These are phyloP conservation scores for Chytriomyces sp. DNA, from an alignment of 192 early-diverging fungal species.

Conservation along the genomic window DNA sequence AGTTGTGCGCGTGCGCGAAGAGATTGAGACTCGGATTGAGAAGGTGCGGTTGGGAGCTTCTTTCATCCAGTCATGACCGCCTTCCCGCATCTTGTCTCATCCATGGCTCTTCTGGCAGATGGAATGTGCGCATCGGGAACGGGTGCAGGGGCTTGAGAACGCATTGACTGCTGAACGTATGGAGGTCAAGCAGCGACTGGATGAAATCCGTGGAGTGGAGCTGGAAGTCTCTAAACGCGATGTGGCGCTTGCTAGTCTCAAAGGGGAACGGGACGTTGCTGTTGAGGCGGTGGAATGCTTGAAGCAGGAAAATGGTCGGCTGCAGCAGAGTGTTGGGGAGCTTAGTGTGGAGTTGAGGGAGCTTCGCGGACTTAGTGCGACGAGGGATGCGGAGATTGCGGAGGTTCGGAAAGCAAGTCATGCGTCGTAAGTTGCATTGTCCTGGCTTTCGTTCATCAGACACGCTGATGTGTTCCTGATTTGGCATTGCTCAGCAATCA, in stretches of 20 bases:
- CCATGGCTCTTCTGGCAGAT: too few relatives aligned
- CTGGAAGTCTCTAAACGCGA: background rate
- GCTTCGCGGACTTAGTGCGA: background rate
- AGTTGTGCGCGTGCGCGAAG: too few relatives aligned
- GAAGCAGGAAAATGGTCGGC: background rate
- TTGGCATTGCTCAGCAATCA: too few relatives aligned
- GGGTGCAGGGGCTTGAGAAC: too few relatives aligned
- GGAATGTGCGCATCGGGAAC: too few relatives aligned
- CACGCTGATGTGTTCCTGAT: background rate
- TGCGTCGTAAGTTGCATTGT: too few relatives aligned
- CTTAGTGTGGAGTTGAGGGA: background rate
- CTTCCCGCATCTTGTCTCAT: background rate
- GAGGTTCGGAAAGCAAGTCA: too few relatives aligned
- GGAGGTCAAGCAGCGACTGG: too few relatives aligned
- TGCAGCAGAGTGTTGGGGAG: background rate
- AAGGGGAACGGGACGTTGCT: background rate
- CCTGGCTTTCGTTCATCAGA: background rate
- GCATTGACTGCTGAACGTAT: too few relatives aligned
- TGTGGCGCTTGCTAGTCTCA: background rate
- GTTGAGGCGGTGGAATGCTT: background rate
- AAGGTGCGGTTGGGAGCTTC: too few relatives aligned
- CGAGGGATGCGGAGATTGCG: background rate
- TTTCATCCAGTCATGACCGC: background rate
- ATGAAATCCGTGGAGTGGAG: too few relatives aligned
- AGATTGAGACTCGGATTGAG: too few relatives aligned